Conservation (phyloP, 352 stramenopile genomes). For the Phytophthora nicotianae region DNA sequence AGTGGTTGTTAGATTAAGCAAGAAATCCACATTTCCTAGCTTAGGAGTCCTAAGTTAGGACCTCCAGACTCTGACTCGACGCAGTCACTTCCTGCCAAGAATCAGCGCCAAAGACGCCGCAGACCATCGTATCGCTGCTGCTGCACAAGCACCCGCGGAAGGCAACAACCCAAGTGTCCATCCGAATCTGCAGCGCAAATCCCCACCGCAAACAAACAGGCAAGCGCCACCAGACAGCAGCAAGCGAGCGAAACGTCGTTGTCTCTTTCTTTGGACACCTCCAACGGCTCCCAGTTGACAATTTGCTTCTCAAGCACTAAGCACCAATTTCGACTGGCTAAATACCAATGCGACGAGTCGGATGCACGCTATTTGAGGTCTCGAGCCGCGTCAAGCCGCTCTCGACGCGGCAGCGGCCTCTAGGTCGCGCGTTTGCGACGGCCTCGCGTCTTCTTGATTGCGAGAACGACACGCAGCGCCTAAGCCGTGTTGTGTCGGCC, state of each 20-base stretch:
- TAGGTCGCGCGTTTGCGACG: constrained; percentile 15
- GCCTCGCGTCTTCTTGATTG: constrained; percentile 6
- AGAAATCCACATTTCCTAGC: no score
- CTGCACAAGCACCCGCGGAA: constrained; percentile 7
- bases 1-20: no score
- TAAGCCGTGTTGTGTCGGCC: neutral
- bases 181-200: constrained; percentile 21
- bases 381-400: constrained; percentile 5
- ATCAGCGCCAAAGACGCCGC: constrained; percentile 20
- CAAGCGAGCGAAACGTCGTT: constrained; percentile 14
- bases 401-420: constrained; percentile 1
- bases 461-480: constrained; percentile 24
- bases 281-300: constrained; percentile 15
- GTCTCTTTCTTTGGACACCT: constrained; percentile 5
- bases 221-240: constrained; percentile 1
- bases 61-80: constrained; percentile 2
- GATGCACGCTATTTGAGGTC: constrained; percentile 15
- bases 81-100: constrained; percentile 3
- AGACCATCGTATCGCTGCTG: constrained; percentile 10
- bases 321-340: neutral
- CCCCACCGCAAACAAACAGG: constrained; percentile 9
- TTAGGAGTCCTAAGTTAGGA: neutral
- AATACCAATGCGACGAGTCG: constrained; percentile 30
- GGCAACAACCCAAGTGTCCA: neutral
- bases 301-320: constrained; percentile 11